Percentiles rank a stretch among this genome's conserved stretches.
Evolutionary conservation across 495 filamentous ascomycete genomes (phyloP).

Genomic region (Pyronema domesticum): DNA sequence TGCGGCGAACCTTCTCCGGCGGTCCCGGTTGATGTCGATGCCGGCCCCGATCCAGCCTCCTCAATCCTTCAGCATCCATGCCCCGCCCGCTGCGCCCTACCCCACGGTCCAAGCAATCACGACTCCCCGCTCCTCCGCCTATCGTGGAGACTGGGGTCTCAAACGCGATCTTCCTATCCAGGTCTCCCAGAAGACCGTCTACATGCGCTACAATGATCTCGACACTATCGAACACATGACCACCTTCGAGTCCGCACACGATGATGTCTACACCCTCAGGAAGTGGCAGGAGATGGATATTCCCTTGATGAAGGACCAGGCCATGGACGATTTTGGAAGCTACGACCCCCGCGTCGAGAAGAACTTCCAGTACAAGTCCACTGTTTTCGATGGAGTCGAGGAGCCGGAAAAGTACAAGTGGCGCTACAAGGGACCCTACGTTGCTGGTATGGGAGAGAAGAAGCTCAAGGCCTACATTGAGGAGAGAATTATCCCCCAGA

Average conservation of each 20-base stretch:
- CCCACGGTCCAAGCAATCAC: constrained; percentile 76
- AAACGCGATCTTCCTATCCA: constrained; percentile 67
- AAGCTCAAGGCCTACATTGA: constrained; percentile 50
- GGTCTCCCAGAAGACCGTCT: constrained; percentile 51
- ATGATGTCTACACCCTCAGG: constrained; percentile 60
- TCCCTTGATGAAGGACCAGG: constrained; percentile 4
- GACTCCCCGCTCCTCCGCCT: constrained; percentile 55
- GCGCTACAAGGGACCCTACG: constrained; percentile 68
- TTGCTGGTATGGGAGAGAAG: constrained; percentile 52
- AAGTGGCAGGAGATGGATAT: constrained; percentile 76
- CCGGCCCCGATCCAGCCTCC: constrained; percentile 35
- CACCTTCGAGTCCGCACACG: constrained; percentile 67
- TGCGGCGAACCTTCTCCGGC: constrained; percentile 40
- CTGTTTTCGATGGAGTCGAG: constrained; percentile 40
- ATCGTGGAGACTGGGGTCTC: constrained; percentile 80
- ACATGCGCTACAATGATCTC: constrained; percentile 49
- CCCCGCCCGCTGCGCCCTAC: constrained; percentile 53
- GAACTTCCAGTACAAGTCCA: constrained; percentile 5
- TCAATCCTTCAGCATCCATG: constrained; percentile 30
- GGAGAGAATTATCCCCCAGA: constrained; percentile 41
- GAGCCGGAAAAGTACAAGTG: constrained; percentile 31
- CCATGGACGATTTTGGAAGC: neutral
- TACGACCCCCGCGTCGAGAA: neutral
- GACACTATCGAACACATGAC: constrained; percentile 87
- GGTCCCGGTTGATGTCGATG: constrained; percentile 41